Conservation (phyloP, 1,284 basidiomycete species). For the Blastosporella zonata region DNA sequence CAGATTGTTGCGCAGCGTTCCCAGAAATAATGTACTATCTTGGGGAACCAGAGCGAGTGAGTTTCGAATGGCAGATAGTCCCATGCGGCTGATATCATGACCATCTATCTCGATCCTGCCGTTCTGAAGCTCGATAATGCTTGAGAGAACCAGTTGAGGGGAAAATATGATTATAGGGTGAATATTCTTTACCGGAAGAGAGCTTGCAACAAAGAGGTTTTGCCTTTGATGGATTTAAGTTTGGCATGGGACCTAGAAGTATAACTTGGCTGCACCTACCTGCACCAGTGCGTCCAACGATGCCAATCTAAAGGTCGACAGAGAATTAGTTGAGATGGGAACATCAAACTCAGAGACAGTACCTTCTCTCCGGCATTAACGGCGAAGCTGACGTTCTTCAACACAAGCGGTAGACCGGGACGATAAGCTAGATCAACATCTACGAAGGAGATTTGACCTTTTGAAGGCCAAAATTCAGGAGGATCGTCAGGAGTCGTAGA, state of each 20-base stretch:
- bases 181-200: conserved; percentile 54
- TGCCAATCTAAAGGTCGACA: conserved; percentile 49
- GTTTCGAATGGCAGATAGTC: conserved; percentile 54
- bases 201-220: conserved; percentile 72
- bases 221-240: conserved; percentile 44
- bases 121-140: conserved; percentile 60
- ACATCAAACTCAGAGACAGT: not conserved
- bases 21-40: conserved; percentile 61
- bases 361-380: conserved; percentile 72
- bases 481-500: conserved; percentile 43
- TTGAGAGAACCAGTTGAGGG: conserved; percentile 38
- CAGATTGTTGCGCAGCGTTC: conserved; percentile 69
- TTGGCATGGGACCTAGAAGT: not conserved
- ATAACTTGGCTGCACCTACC: conserved; percentile 30
- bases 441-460: conserved; percentile 60
- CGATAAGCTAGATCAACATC: conserved; percentile 69
- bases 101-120: conserved; percentile 76
- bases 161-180: conserved; percentile 11
- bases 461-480: conserved; percentile 65
- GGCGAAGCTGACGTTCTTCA: conserved; percentile 64
- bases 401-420: conserved; percentile 66
- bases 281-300: conserved; percentile 74
- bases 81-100: conserved; percentile 53
- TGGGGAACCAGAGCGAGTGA: conserved; percentile 73
- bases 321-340: not conserved